Evolutionary conservation across 805 yeast genomes (phyloP).

Genomic region (Candida patagonica): DNA sequence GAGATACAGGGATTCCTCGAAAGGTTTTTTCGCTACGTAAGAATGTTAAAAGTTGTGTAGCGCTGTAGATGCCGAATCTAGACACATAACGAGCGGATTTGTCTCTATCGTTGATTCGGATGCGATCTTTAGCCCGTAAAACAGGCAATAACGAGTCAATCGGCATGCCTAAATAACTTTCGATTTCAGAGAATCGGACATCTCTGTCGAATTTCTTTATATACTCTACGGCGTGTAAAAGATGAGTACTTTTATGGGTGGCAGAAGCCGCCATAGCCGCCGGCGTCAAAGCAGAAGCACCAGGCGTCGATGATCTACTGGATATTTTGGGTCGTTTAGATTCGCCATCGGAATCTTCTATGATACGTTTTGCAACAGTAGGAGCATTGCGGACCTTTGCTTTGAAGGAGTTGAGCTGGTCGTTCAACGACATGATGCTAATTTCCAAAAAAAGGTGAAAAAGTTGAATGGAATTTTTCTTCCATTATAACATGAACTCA

Average conservation of each 20-base stretch:
- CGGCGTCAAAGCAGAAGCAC: constrained; percentile 19
- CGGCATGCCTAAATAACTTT: constrained; percentile 52
- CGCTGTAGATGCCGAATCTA: constrained; percentile 74
- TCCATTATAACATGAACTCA: neutral
- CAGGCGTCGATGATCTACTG: neutral
- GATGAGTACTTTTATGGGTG: constrained; percentile 71
- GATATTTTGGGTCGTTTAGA: constrained; percentile 4
- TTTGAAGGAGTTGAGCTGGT: constrained; percentile 57
- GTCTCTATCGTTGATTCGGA: constrained; percentile 52
- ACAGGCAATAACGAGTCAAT: constrained; percentile 62
- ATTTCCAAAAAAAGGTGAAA: constrained; percentile 2
- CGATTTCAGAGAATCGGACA: constrained; percentile 54
- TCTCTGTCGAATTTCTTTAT: constrained; percentile 64
- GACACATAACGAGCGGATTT: constrained; percentile 80
- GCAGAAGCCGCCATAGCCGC: constrained; percentile 34
- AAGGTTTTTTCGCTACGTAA: constrained; percentile 76
- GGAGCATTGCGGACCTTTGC: constrained; percentile 52
- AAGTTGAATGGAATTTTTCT: neutral
- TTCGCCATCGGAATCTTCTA: constrained; percentile 12
- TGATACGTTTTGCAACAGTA: constrained; percentile 15
- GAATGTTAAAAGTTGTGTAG: constrained; percentile 64
- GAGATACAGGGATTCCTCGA: constrained; percentile 78
- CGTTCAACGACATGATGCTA: constrained; percentile 32
- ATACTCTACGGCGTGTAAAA: constrained; percentile 85
- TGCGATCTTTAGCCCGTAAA: constrained; percentile 66